Conservation (phyloP, 495 filamentous ascomycete genomes). For the Neurospora sp. region DNA sequence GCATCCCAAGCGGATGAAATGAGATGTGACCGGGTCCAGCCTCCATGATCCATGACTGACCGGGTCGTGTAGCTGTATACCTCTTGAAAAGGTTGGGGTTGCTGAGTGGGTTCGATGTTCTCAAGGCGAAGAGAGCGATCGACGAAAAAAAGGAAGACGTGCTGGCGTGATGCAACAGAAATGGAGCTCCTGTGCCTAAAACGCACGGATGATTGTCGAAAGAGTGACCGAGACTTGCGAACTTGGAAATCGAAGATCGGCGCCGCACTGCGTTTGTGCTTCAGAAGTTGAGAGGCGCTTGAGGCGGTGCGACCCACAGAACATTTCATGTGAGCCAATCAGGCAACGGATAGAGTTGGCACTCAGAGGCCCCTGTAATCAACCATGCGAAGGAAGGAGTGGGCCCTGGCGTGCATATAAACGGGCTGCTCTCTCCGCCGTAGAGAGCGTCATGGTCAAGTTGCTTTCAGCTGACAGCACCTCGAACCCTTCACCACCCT, state of each 20-base stretch:
- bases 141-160: not conserved
- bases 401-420: slow-evolving; percentile 16
- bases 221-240: not conserved
- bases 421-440: slow-evolving; percentile 11
- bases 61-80: not conserved
- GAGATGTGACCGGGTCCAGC: not conserved
- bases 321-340: slow-evolving; percentile 2
- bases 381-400: slow-evolving; percentile 1
- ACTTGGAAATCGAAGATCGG: not conserved
- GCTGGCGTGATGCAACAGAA: not conserved
- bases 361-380: slow-evolving; percentile 6
- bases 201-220: not conserved
- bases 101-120: not conserved
- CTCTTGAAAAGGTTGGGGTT: not conserved
- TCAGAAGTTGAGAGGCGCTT: slow-evolving; percentile 1
- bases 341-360: not conserved
- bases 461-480: slow-evolving; percentile 3
- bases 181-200: not conserved
- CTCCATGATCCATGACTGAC: not conserved
- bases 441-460: not conserved
- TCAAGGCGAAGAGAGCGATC: not conserved
- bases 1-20: not conserved
- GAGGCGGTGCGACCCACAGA: slow-evolving; percentile 10
- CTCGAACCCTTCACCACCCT: not conserved
- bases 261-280: slow-evolving; percentile 2